Percentiles rank a stretch among this genome's conserved stretches.
phyloP scores from a whole-genome alignment of 2,329 filamentous ascomycete genomes.

The Escovopsis sp. region DNA sequence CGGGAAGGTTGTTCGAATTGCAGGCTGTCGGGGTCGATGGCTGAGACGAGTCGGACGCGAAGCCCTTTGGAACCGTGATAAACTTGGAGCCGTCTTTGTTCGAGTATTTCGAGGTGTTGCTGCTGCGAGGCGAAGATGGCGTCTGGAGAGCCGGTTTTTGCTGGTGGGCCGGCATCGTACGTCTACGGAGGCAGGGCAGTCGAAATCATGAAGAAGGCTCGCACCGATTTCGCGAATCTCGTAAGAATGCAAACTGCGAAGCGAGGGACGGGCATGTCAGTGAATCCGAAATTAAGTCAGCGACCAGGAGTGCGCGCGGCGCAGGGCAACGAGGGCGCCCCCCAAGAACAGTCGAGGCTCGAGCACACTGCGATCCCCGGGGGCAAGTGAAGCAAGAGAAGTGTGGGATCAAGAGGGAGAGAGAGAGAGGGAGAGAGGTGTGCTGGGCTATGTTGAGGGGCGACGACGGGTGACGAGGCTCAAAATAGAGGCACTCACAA shows the following conservation, averaged over 20 bases:
- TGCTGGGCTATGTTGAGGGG: slow-evolving; percentile 4
- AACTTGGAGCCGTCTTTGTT: slow-evolving; percentile 57
- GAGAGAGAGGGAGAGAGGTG: slow-evolving; percentile 3
- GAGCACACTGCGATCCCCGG: too few species aligned
- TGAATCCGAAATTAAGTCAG: neutral
- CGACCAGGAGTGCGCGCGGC: neutral
- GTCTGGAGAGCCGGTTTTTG: slow-evolving; percentile 32
- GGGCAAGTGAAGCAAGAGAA: too few species aligned
- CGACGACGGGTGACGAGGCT: slow-evolving; percentile 11
- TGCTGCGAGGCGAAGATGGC: slow-evolving; percentile 36
- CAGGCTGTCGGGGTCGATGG: slow-evolving; percentile 34
- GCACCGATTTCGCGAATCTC: slow-evolving; percentile 9
- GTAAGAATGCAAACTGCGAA: slow-evolving; percentile 4
- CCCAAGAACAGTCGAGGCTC: neutral
- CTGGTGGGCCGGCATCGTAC: slow-evolving; percentile 36
- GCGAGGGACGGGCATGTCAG: slow-evolving; percentile 3
- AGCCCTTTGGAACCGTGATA: slow-evolving; percentile 46
- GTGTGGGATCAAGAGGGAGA: too few species aligned
- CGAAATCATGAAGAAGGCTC: slow-evolving; percentile 24
- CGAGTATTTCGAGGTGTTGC: slow-evolving; percentile 43
- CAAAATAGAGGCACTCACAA: slow-evolving; percentile 22
- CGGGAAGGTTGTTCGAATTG: slow-evolving; percentile 18
- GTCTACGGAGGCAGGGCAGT: slow-evolving; percentile 18
- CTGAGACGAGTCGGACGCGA: slow-evolving; percentile 36
- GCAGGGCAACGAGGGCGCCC: neutral